These are phyloP conservation scores for Botrytis tulipae DNA, from an alignment of 2,329 filamentous ascomycete species.

Conservation along the genomic window DNA sequence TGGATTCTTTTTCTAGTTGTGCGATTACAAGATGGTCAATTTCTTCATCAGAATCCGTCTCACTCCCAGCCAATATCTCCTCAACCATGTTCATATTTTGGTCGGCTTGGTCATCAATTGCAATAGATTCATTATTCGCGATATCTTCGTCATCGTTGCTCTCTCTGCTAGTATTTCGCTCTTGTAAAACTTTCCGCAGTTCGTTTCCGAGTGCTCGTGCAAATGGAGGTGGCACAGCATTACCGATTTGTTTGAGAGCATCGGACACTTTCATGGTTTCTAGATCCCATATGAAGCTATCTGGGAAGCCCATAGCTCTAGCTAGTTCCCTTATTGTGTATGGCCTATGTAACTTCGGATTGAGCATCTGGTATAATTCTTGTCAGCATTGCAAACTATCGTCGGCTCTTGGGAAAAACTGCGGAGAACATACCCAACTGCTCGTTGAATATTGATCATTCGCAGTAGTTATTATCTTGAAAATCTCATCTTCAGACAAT, in stretches of 20 bases:
- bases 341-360: background rate
- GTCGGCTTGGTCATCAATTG: background rate
- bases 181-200: conserved; percentile 1
- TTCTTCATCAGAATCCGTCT: background rate
- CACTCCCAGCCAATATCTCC: background rate
- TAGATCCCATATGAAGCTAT: conserved; percentile 25
- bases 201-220: conserved; percentile 2
- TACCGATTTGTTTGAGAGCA: conserved; percentile 13
- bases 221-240: conserved; percentile 17
- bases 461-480: conserved; percentile 12
- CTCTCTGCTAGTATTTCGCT: too few relatives aligned
- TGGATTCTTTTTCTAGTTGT: background rate
- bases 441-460: background rate
- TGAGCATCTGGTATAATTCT: conserved; percentile 17
- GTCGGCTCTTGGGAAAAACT: background rate
- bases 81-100: accelerated
- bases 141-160: background rate
- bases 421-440: background rate
- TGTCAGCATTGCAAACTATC: background rate
- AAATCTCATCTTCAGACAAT: background rate
- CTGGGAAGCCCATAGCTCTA: conserved; percentile 25
- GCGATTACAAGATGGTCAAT: background rate
- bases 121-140: too few relatives aligned
- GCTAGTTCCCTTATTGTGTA: conserved; percentile 25
- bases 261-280: conserved; percentile 1